Base-by-base conservation (phyloP, 1,284 basidiomycete genomes). In the Sanghuangporus weigelae region DNA sequence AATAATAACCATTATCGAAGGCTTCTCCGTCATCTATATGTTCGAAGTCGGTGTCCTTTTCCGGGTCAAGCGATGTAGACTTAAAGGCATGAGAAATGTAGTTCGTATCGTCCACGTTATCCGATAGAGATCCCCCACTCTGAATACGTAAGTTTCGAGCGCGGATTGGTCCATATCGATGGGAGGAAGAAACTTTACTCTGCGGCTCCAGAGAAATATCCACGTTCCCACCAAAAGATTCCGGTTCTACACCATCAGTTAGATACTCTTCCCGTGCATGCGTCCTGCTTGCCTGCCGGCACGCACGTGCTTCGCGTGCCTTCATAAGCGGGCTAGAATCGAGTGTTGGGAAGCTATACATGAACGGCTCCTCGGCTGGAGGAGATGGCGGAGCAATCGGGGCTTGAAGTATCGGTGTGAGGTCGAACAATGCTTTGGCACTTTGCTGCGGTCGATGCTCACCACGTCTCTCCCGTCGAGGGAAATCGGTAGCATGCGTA, bases 341-440 rank as follows among this genome's bases (percentile, higher is more conserved):
- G 42, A 65, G 62, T 6, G 31, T 59, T 21, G 64, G 64, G 49
- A 65, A 65, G 42, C 46, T 62, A 31, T 65, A 65, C 61, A 65
- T 46, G 51, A 65, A 65, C 3, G 64, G 64, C 10, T 65, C 64
- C 19, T 16, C 49, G 14, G 46, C 42, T 16, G 53, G 44, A 2
- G 60, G 59, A 23, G 59, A 60, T 21, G 53, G 11, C 26, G 63
- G 59, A 10, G 53, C 46, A 11, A 39, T 46, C 21, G 63, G 54
- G 39, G 59, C 38, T 10, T 57, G 59, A 7, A 42, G 46, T 21
- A 60, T 36, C 36, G 54, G 35, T 31, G 63, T 57, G n/a, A 64
- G 46, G 23, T 64, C 59, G 7, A 64, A 31, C n/a, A 64, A 39
- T 7, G 63, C 56, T 49, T 57, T 64, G 39, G 42, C 35, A 49